A percentile compares a stretch with the other conserved stretches of the same genome.
phyloP scores from a whole-genome alignment of 2,329 filamentous ascomycete genomes.

The Trichoderma oligosporum region DNA sequence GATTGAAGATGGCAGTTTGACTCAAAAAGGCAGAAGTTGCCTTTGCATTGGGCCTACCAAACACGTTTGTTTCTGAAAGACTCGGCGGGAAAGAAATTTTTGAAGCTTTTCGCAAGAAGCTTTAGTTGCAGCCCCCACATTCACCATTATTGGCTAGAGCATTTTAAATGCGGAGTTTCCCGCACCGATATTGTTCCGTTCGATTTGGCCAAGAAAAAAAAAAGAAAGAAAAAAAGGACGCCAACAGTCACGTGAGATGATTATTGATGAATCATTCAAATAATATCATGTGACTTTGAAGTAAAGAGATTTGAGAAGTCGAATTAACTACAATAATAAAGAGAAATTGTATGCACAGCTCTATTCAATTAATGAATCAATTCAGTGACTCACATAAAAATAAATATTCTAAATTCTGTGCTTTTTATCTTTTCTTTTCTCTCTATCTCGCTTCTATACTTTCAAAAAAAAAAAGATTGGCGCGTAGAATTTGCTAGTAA shows the following conservation, averaged over 20 bases:
- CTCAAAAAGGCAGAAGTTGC: conserved; percentile 26
- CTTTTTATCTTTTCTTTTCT: not conserved
- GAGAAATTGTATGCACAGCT: not conserved
- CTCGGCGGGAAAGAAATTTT: conserved; percentile 36
- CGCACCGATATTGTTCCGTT: conserved; percentile 22
- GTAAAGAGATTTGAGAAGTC: not conserved
- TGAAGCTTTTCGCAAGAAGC: conserved; percentile 33
- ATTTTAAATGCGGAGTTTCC: not conserved
- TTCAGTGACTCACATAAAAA: not conserved
- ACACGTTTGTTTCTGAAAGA: conserved; percentile 18
- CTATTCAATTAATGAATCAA: not conserved
- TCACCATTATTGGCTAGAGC: conserved; percentile 21
- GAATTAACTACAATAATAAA: not conserved
- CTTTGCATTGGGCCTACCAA: conserved; percentile 23
- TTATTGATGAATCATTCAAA: not conserved
- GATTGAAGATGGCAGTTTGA: conserved; percentile 24
- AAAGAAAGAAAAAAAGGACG: not conserved
- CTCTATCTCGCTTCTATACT: not conserved
- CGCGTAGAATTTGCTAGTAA: not conserved
- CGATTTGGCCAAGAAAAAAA: not conserved
- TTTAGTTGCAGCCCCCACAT: conserved; percentile 22
- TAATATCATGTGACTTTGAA: conserved; percentile 6
- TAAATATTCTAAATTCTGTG: not conserved
- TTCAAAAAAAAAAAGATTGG: too few relatives aligned
- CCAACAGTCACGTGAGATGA: not conserved